Evolutionary conservation across 2,329 filamentous ascomycete genomes (phyloP), one percentile per base, ranked within the genome.

Genomic region (Alternaria burnsii): DNA sequence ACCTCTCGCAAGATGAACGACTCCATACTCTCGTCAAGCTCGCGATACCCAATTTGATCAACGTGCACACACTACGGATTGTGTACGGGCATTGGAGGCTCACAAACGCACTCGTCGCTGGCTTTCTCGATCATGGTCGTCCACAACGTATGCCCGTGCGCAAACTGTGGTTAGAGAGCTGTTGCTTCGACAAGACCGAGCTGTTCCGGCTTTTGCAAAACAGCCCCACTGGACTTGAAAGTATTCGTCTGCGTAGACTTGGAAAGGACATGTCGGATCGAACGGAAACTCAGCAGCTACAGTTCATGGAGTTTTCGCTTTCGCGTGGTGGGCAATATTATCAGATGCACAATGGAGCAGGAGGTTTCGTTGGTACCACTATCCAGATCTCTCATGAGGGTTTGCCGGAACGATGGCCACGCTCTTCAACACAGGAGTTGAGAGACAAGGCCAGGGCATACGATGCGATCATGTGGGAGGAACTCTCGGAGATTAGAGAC

Each of bases 131-230:
- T 43, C 67, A 68, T 14, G 22, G 55, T 3, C 65, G 77, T 18
- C 62, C 70, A 11, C 71, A 71, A 2, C 63, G 62, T 18, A 63
- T 71, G 8, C 74, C 75, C 3, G 59, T 83, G 14, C 73, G 77
- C 11, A 78, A 72, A 52, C 73, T 84, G 5, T 84, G 82, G 82
- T 69, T 84, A 4, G 82, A 84, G 55, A 82, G 78, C 53, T 81
- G 79, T 58, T 77, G 75, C 16, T 69, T 73, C 10, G 71, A 73
- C 5, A 71, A 73, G 1, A 52, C 65, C 12, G 55, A 65, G 4
- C 55, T 67, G 14, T 55, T 40, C 16, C 63, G 71, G 30, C 63
- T 69, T 3, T 50, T 66, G 1, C 36, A 62, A 18, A 16, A 73
- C 6, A 62, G 76, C 44, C 70, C 75, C 3, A 65, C 61, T 8